Conservation (phyloP, 441 rosid species). For the Populus tomentosa region DNA sequence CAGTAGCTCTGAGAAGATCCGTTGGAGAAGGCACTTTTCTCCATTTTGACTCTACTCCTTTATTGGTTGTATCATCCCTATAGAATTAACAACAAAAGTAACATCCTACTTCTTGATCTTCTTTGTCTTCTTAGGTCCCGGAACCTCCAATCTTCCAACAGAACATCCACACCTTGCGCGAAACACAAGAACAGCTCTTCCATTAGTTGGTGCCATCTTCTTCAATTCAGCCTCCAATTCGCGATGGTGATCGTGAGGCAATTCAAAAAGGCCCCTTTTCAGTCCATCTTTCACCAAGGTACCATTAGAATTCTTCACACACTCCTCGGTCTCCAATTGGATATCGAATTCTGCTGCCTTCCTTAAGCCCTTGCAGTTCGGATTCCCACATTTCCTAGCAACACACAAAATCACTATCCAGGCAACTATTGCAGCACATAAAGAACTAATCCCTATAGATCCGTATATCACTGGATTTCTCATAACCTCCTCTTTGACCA, state of each 20-base stretch:
- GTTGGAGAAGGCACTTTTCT: constrained; percentile 38
- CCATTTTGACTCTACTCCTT: constrained; percentile 35
- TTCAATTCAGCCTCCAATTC: constrained; percentile 77
- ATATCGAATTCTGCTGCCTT: constrained; percentile 85
- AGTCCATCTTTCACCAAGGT: constrained; percentile 35
- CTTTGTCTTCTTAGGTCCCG: constrained; percentile 72
- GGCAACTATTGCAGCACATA: constrained; percentile 53
- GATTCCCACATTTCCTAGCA: constrained; percentile 71
- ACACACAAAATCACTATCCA: constrained; percentile 58
- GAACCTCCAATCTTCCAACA: constrained; percentile 85
- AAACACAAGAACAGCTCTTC: constrained; percentile 75
- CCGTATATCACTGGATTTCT: constrained; percentile 63
- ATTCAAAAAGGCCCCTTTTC: constrained; percentile 59
- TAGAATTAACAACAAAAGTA: constrained; percentile 12
- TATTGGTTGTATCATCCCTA: constrained; percentile 30
- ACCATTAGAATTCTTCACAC: constrained; percentile 54
- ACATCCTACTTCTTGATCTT: constrained; percentile 68
- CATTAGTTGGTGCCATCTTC: constrained; percentile 93
- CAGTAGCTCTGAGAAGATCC: constrained; percentile 29
- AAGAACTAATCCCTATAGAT: constrained; percentile 58
- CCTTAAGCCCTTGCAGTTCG: constrained; percentile 76
- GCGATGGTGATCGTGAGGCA: constrained; percentile 74
- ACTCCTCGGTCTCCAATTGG: constrained; percentile 85
- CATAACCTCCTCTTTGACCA: constrained; percentile 59
- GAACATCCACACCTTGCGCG: constrained; percentile 86